These are phyloP conservation scores for Vicia faba DNA, from an alignment of 306 rosid genomes.

Conservation along the genomic window DNA sequence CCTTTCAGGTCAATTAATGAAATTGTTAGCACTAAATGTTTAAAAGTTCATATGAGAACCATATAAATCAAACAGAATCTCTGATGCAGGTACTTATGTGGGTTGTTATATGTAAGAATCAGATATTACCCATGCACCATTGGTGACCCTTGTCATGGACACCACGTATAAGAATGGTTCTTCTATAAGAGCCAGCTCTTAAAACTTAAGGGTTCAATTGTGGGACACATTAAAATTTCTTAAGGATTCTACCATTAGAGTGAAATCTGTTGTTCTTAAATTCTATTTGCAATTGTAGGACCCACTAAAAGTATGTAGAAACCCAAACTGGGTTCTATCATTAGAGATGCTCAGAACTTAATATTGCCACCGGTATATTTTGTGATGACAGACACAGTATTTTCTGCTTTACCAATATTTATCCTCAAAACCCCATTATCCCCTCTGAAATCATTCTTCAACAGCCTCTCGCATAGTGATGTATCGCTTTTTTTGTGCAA, in stretches of 20 bases:
- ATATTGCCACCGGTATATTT: background rate
- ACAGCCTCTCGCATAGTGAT: conserved; percentile 3
- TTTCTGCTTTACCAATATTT: background rate
- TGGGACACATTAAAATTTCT: background rate
- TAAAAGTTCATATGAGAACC: conserved; percentile 1
- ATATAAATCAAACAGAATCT: background rate
- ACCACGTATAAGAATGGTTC: background rate
- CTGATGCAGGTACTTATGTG: conserved; percentile 3
- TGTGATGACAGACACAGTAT: background rate
- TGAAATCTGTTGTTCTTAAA: background rate
- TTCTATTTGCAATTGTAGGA: conserved; percentile 6
- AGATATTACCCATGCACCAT: background rate
- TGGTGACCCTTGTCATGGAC: conserved; percentile 3
- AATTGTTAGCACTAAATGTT: background rate
- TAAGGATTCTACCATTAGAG: background rate
- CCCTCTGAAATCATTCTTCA: background rate
- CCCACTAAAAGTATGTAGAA: conserved; percentile 12
- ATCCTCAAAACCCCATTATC: background rate
- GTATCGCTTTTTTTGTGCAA: background rate
- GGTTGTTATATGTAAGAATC: background rate
- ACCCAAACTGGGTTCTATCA: background rate
- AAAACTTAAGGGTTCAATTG: background rate
- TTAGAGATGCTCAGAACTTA: conserved; percentile 1
- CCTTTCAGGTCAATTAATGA: conserved; percentile 5
- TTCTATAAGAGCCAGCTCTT: background rate